phyloP scores from a whole-genome alignment of 345 rosid species.

The Brassica incana region DNA sequence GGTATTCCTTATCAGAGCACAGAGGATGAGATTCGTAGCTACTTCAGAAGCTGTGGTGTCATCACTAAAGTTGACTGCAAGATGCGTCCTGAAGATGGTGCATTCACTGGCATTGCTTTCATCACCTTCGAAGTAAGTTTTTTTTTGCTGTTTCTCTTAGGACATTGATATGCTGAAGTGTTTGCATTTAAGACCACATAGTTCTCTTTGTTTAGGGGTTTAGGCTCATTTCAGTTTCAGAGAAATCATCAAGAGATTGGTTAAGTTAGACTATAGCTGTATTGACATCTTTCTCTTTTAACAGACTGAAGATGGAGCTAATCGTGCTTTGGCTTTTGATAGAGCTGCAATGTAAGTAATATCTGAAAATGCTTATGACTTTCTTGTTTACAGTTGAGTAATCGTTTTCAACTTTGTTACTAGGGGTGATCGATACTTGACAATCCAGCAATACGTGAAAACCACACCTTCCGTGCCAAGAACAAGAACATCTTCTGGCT shows the following conservation, averaged over 20 bases:
- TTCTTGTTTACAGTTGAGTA: background rate
- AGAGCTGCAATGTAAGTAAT: slow-evolving; percentile 77
- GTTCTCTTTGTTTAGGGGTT: background rate
- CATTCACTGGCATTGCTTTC: slow-evolving; percentile 86
- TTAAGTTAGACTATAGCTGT: background rate
- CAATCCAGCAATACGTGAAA: slow-evolving; percentile 71
- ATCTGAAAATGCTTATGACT: background rate
- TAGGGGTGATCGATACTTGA: slow-evolving; percentile 88
- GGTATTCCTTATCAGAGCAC: slow-evolving; percentile 86
- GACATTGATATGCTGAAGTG: slow-evolving; percentile 1
- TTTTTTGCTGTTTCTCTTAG: slow-evolving; percentile 8
- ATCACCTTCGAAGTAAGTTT: slow-evolving; percentile 65
- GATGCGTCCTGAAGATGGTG: slow-evolving; percentile 85
- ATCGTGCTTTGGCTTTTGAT: slow-evolving; percentile 74
- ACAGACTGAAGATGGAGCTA: slow-evolving; percentile 81
- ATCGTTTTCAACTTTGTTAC: slow-evolving; percentile 25
- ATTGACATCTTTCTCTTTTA: background rate
- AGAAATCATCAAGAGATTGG: background rate
- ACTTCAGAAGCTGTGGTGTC: slow-evolving; percentile 79
- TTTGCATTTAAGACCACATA: background rate
- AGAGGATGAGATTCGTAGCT: slow-evolving; percentile 83
- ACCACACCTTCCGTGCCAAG: slow-evolving; percentile 38
- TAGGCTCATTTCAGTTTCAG: background rate
- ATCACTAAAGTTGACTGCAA: slow-evolving; percentile 75
- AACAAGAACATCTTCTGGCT: slow-evolving; percentile 46